These are phyloP conservation scores for Fragaria ananassa DNA, from an alignment of 306 rosid genomes.

Conservation along the genomic window DNA sequence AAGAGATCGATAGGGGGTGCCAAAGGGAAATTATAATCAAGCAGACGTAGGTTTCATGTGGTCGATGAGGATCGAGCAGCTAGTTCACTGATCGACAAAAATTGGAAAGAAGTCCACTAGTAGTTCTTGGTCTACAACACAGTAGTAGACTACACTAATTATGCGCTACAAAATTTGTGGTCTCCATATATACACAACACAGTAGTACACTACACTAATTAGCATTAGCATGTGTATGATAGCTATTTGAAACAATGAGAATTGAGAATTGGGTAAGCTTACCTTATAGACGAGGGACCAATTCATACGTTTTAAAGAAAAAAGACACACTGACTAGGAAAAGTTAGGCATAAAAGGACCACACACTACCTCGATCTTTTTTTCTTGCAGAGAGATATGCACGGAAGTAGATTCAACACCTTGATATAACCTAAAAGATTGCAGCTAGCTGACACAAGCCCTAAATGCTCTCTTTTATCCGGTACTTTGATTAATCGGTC, in stretches of 20 bases:
- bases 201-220: background rate
- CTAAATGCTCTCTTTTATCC: background rate
- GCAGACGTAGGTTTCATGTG: background rate
- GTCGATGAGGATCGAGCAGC: background rate
- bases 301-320: conserved; percentile 21
- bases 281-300: conserved; percentile 61
- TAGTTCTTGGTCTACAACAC: conserved; percentile 31
- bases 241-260: conserved; percentile 41
- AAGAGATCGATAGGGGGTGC: background rate
- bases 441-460: conserved; percentile 21
- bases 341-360: conserved; percentile 49
- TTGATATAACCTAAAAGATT: conserved; percentile 18
- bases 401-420: conserved; percentile 28
- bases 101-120: conserved; percentile 25
- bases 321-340: conserved; percentile 36
- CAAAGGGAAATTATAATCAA: background rate
- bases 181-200: conserved; percentile 8
- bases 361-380: conserved; percentile 8
- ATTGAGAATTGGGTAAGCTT: conserved; percentile 22
- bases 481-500: background rate
- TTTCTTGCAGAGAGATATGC: conserved; percentile 78
- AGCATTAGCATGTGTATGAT: conserved; percentile 46
- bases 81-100: background rate
- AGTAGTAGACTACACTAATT: background rate
- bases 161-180: conserved; percentile 58